phyloP scores from a whole-genome alignment of 2,329 filamentous ascomycete genomes.

The Esteya vermicola region DNA sequence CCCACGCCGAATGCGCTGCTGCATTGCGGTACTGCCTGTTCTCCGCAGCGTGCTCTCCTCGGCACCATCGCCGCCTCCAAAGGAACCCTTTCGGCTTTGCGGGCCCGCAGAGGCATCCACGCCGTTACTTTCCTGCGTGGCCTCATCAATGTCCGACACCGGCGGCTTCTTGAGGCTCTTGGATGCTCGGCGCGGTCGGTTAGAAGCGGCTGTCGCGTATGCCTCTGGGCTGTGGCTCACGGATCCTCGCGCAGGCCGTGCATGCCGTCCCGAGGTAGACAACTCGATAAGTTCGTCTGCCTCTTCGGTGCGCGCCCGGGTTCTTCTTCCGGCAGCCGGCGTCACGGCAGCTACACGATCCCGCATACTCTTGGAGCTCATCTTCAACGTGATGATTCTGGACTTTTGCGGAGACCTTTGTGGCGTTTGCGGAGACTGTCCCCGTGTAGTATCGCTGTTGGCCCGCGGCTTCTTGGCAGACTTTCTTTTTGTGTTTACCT shows the following conservation, averaged over 20 bases:
- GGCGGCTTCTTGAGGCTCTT: conserved; percentile 37
- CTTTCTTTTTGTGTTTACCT: too few species aligned
- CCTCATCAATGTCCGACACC: conserved; percentile 30
- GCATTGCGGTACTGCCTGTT: too few species aligned
- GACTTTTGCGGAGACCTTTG: conserved; percentile 12
- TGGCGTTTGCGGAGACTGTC: not conserved
- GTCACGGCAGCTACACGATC: conserved; percentile 8
- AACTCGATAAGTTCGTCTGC: conserved; percentile 42
- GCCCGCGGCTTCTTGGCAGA: too few species aligned
- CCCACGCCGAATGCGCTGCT: too few species aligned
- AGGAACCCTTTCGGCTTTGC: conserved; percentile 26
- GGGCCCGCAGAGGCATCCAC: conserved; percentile 9
- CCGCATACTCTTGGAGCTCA: conserved; percentile 7
- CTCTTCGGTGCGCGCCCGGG: conserved; percentile 40
- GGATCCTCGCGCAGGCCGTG: conserved; percentile 29
- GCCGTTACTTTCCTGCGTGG: conserved; percentile 33
- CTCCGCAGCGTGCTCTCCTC: conserved; percentile 3
- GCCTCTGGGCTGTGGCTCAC: conserved; percentile 44
- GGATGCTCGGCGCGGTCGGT: conserved; percentile 30
- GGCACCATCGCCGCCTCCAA: conserved; percentile 6
- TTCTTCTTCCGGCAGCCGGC: conserved; percentile 21
- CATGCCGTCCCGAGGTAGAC: conserved; percentile 46
- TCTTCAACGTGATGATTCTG: conserved; percentile 16
- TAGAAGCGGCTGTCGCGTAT: conserved; percentile 15
- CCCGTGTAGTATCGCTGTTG: too few species aligned